Percentiles rank a stretch among this genome's conserved stretches.
Evolutionary conservation across 208 protist species (phyloP).

Genomic region (Trichomonas vaginalis): DNA sequence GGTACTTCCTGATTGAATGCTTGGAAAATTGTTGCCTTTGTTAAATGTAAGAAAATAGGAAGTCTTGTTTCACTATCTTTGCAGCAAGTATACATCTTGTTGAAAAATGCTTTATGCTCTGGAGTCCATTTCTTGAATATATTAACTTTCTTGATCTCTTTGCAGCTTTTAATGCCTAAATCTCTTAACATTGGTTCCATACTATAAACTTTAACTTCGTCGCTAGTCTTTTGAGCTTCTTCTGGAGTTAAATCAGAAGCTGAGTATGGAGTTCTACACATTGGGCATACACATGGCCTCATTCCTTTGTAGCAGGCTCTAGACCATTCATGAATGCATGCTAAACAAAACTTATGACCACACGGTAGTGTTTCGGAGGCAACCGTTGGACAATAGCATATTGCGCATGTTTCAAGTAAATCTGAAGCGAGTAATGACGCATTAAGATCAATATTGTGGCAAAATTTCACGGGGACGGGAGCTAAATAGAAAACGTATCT

Average conservation of each 20-base stretch:
- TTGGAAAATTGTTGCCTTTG: neutral
- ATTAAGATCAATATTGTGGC: neutral
- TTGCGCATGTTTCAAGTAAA: neutral
- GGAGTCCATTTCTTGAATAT: neutral
- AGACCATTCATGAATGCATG: neutral
- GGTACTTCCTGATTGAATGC: neutral
- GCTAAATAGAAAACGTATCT: neutral
- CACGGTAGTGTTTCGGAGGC: neutral
- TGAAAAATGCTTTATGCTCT: neutral
- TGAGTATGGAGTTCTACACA: neutral
- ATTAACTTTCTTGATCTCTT: neutral
- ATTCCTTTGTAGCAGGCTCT: neutral
- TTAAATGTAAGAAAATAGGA: neutral
- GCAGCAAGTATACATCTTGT: neutral
- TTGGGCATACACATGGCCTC: neutral
- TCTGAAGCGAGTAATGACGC: neutral
- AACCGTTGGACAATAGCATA: neutral
- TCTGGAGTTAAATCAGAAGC: neutral
- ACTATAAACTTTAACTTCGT: neutral
- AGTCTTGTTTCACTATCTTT: neutral
- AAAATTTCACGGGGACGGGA: neutral
- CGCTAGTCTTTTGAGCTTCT: neutral
- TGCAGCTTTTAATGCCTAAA: neutral
- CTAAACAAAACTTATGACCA: neutral
- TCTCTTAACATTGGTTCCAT: neutral